These are phyloP conservation scores for Arctium minus DNA, from an alignment of 129 eudicot species.

Conservation along the genomic window DNA sequence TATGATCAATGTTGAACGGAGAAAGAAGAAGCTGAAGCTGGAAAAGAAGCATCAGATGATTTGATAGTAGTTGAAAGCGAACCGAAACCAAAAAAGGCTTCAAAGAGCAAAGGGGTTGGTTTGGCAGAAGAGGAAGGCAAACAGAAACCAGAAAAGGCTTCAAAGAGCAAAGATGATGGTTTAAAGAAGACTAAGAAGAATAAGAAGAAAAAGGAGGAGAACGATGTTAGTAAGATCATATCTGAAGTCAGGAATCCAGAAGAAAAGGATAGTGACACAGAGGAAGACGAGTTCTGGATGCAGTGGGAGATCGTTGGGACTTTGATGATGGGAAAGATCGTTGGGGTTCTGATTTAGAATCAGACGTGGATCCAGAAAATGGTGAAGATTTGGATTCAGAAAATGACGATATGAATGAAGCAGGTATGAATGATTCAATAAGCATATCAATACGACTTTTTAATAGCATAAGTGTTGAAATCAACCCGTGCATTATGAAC, in stretches of 20 bases:
- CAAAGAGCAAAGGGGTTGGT: slow-evolving; percentile 23
- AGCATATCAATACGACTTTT: not conserved
- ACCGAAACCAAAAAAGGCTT: slow-evolving; percentile 13
- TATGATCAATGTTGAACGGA: slow-evolving; percentile 36
- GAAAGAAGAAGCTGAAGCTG: slow-evolving; percentile 74
- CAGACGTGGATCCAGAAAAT: slow-evolving; percentile 41
- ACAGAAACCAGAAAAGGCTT: slow-evolving; percentile 27
- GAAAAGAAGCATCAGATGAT: slow-evolving; percentile 39
- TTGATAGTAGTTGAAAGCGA: not conserved
- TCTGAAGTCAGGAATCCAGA: slow-evolving; percentile 61
- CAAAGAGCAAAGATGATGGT: slow-evolving; percentile 29
- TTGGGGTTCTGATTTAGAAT: slow-evolving; percentile 69
- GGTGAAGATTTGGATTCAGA: slow-evolving; percentile 44
- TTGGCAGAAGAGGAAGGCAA: not conserved
- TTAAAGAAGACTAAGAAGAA: slow-evolving; percentile 30
- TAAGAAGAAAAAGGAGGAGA: slow-evolving; percentile 17
- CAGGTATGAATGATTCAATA: slow-evolving; percentile 35
- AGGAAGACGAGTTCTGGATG: slow-evolving; percentile 80
- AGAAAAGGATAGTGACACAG: slow-evolving; percentile 44
- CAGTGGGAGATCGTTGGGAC: slow-evolving; percentile 94
- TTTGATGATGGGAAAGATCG: slow-evolving; percentile 89
- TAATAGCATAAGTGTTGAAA: not conserved
- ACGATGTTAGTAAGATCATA: slow-evolving; percentile 35
- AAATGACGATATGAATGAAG: slow-evolving; percentile 42
- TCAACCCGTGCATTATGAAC: not conserved